Conservation (phyloP, 140 eudicot genomes). For the Oenanthe javanica region DNA sequence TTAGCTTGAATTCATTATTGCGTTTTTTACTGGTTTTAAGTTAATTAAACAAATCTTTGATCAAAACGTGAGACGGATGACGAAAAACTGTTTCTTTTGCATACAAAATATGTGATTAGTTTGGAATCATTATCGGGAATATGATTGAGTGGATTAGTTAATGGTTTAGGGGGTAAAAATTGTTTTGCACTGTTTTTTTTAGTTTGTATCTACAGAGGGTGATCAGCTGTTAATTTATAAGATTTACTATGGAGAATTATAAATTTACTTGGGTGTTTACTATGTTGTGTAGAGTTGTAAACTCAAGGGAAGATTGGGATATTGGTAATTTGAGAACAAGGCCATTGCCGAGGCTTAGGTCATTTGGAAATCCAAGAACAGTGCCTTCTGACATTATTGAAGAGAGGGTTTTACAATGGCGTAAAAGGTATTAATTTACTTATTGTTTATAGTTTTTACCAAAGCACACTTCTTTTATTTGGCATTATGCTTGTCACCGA, state of each 20-base stretch:
- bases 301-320: constrained; percentile 30
- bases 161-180: background rate
- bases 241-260: background rate
- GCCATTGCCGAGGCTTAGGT: constrained; percentile 50
- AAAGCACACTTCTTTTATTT: background rate
- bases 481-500: background rate
- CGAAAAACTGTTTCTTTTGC: background rate
- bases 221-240: background rate
- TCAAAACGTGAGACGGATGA: background rate
- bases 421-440: constrained; percentile 37
- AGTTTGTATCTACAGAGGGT: background rate
- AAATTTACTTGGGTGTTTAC: background rate
- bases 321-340: constrained; percentile 30
- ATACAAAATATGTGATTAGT: background rate
- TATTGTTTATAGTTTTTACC: background rate
- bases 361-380: constrained; percentile 29
- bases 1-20: background rate
- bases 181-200: background rate
- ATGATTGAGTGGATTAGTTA: background rate
- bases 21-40: background rate
- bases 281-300: constrained; percentile 28
- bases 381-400: constrained; percentile 27
- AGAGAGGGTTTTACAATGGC: constrained; percentile 55
- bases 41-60: background rate
- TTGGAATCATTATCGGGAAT: background rate